Evolutionary conservation across 2,329 filamentous ascomycete genomes (phyloP).

Genomic region (Xylariaceae sp.): DNA sequence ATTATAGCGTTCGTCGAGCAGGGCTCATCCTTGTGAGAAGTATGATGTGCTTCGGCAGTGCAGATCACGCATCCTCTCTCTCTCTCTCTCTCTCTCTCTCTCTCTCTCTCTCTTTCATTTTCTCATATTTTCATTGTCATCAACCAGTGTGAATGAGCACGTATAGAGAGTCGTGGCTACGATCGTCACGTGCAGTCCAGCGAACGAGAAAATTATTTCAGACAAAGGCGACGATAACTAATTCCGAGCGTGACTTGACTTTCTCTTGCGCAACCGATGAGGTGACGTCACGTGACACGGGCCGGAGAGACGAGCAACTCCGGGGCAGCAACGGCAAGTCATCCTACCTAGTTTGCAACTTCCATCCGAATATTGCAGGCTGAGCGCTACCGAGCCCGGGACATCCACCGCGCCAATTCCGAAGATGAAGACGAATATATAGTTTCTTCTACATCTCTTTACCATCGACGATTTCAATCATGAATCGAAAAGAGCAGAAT

Average conservation of each 20-base stretch:
- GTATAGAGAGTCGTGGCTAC: not conserved
- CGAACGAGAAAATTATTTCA: not conserved
- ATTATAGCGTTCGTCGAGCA: not conserved
- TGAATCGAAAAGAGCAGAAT: slow-evolving; percentile 30
- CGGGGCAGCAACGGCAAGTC: not conserved
- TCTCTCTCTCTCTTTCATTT: not conserved
- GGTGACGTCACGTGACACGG: not conserved
- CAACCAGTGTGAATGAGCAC: not conserved
- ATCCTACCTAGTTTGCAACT: no score
- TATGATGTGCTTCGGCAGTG: no score
- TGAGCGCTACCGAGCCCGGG: not conserved
- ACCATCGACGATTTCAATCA: slow-evolving; percentile 11
- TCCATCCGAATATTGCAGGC: not conserved
- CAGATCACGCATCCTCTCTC: not conserved
- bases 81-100: not conserved
- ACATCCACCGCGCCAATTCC: not conserved
- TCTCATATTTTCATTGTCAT: no score
- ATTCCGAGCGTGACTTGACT: not conserved
- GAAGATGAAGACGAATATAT: not conserved
- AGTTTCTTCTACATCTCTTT: not conserved
- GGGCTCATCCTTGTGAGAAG: no score
- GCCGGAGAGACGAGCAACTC: not conserved
- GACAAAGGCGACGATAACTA: no score
- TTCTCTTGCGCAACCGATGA: not conserved
- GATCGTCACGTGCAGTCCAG: no score